A percentile compares a stretch with the other conserved stretches of the same genome.
Evolutionary conservation across 2,329 filamentous ascomycete species (phyloP).

Genomic region (Colletotrichum aenigma): DNA sequence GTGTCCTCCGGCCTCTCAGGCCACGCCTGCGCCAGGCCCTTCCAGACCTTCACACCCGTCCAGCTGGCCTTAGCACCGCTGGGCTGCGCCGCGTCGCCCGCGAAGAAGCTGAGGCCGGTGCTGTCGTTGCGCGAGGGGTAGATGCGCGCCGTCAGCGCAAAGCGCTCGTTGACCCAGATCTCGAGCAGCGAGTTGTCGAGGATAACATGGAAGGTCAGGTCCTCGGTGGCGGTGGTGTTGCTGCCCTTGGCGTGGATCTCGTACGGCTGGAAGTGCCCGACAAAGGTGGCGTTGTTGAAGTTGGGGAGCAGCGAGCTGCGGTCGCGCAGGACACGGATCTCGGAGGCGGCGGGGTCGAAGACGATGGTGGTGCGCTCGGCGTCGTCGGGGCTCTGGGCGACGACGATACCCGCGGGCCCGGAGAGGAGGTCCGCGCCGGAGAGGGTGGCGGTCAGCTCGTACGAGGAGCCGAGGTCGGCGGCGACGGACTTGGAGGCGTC

Average conservation of each 20-base stretch:
- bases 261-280: slow-evolving; percentile 20
- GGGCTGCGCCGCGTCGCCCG: background rate
- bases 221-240: background rate
- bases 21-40: slow-evolving; percentile 17
- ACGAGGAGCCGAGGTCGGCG: slow-evolving; percentile 10
- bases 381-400: slow-evolving; percentile 19
- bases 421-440: background rate
- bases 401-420: slow-evolving; percentile 12
- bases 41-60: slow-evolving; percentile 15
- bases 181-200: slow-evolving; percentile 20
- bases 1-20: slow-evolving; percentile 17
- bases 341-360: slow-evolving; percentile 5
- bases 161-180: slow-evolving; percentile 23
- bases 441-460: slow-evolving; percentile 21
- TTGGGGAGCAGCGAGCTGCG: slow-evolving; percentile 20
- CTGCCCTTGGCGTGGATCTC: background rate
- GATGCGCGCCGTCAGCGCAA: slow-evolving; percentile 19
- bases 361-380: slow-evolving; percentile 16
- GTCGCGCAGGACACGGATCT: slow-evolving; percentile 14
- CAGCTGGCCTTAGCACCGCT: slow-evolving; percentile 1
- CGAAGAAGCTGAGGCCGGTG: slow-evolving; percentile 19
- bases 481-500: background rate
- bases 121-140: slow-evolving; percentile 22
- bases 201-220: slow-evolving; percentile 15
- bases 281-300: slow-evolving; percentile 18